A percentile compares a stretch with the other conserved stretches of the same genome.
These are phyloP conservation scores for Fraxinus baroniana DNA, from an alignment of 305 asterid species.

Conservation along the genomic window DNA sequence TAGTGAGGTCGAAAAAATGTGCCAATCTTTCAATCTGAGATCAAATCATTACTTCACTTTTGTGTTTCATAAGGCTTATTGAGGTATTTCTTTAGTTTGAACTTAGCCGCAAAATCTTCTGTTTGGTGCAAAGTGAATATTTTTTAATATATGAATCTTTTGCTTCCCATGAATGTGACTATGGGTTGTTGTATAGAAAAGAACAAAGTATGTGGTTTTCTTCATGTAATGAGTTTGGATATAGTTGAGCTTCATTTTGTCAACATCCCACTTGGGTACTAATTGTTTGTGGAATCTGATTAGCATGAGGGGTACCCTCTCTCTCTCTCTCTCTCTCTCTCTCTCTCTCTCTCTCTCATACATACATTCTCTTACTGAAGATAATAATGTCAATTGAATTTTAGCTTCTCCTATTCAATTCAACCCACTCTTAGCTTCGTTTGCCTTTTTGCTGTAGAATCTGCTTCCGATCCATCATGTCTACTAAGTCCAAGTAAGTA, in stretches of 20 bases:
- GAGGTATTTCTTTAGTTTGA: slow-evolving; percentile 43
- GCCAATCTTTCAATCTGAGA: slow-evolving; percentile 66
- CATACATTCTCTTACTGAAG: not conserved
- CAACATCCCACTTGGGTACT: slow-evolving; percentile 18
- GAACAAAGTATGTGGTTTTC: not conserved
- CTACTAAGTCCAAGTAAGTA: slow-evolving; percentile 77
- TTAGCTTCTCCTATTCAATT: slow-evolving; percentile 22
- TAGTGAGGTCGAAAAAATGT: slow-evolving; percentile 60
- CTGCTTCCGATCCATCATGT: slow-evolving; percentile 39
- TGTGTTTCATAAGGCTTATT: slow-evolving; percentile 55
- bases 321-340: too few relatives aligned
- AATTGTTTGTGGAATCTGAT: slow-evolving; percentile 32
- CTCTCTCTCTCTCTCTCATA: too few relatives aligned
- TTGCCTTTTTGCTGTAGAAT: not conserved
- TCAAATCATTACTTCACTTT: slow-evolving; percentile 43
- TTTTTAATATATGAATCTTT: not conserved
- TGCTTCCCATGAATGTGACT: not conserved
- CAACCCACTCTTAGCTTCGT: slow-evolving; percentile 11
- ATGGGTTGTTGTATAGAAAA: not conserved
- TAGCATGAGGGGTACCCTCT: slow-evolving; percentile 51
- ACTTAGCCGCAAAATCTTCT: not conserved
- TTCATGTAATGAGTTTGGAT: not conserved
- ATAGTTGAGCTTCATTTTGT: slow-evolving; percentile 20
- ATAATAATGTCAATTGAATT: slow-evolving; percentile 29
- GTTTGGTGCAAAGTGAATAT: not conserved